Percentiles rank a stretch among this genome's conserved stretches.
phyloP scores from a whole-genome alignment of 352 stramenopile species.

The Globisporangium orthogonon region DNA sequence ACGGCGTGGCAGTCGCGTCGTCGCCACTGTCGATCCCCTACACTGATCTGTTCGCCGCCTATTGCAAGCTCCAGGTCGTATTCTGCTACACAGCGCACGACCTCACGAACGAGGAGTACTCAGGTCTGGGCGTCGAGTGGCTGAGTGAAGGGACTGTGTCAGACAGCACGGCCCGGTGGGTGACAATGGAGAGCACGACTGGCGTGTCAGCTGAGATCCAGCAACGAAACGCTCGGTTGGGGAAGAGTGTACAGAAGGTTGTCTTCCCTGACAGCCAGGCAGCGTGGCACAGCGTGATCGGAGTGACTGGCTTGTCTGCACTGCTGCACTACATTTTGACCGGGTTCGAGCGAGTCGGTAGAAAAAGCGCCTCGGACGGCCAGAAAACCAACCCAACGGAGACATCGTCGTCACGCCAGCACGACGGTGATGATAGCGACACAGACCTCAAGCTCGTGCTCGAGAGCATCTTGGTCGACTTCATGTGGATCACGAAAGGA shows the following conservation, averaged over 20 bases:
- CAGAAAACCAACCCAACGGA: not conserved
- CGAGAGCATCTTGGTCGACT: constrained; percentile 49
- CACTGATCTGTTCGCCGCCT: constrained; percentile 27
- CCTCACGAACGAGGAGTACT: constrained; percentile 47
- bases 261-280: constrained; percentile 31
- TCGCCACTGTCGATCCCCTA: constrained; percentile 37
- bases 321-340: constrained; percentile 63
- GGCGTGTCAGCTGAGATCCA: constrained; percentile 65
- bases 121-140: constrained; percentile 65
- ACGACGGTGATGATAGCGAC: not conserved
- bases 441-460: constrained; percentile 18
- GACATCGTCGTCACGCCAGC: not conserved
- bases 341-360: constrained; percentile 29
- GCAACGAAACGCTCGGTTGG: constrained; percentile 57
- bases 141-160: constrained; percentile 45
- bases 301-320: constrained; percentile 40
- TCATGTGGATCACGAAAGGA: constrained; percentile 64
- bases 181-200: constrained; percentile 47
- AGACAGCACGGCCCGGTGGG: constrained; percentile 49
- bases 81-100: constrained; percentile 71
- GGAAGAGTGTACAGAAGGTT: constrained; percentile 48
- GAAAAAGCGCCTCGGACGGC: not conserved
- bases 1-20: constrained; percentile 31
- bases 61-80: constrained; percentile 62
- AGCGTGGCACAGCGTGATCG: constrained; percentile 50